Percentiles rank a stretch among this genome's conserved stretches.
Evolutionary conservation across 371 early-diverging fungal species (phyloP).

Genomic region (Mortierella sp.): DNA sequence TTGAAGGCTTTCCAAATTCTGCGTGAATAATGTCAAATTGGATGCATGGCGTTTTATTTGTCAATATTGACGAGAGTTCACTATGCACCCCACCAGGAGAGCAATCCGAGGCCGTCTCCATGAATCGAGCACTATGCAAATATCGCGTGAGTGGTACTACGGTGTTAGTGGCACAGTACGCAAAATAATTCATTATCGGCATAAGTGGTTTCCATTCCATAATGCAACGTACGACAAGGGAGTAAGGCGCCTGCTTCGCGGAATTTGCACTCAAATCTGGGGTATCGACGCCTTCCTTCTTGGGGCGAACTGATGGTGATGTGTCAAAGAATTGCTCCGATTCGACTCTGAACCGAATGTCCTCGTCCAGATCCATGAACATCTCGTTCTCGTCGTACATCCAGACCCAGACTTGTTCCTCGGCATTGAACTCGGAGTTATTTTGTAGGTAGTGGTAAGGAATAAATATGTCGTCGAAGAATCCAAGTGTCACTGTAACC

Average conservation of each 20-base stretch:
- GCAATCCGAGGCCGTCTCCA: slow-evolving; percentile 79
- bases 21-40: too few species aligned
- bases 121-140: slow-evolving; percentile 70
- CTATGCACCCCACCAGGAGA: slow-evolving; percentile 80
- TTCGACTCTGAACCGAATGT: slow-evolving; percentile 83
- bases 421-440: slow-evolving; percentile 75
- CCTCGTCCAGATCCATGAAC: slow-evolving; percentile 86
- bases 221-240: slow-evolving; percentile 67
- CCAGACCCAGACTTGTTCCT: slow-evolving; percentile 91
- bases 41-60: too few species aligned
- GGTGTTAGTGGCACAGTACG: not conserved
- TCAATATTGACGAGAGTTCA: not conserved
- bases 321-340: slow-evolving; percentile 83
- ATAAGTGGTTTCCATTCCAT: too few species aligned
- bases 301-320: slow-evolving; percentile 69
- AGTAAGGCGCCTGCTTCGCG: slow-evolving; percentile 69
- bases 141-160: not conserved
- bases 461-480: slow-evolving; percentile 93
- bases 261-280: slow-evolving; percentile 67
- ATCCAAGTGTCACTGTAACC: slow-evolving; percentile 81
- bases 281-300: slow-evolving; percentile 59
- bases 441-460: slow-evolving; percentile 74
- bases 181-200: too few species aligned
- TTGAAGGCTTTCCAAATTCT: too few species aligned
- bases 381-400: slow-evolving; percentile 84